phyloP scores from a whole-genome alignment of 352 stramenopile genomes.

The Chrysophaeum taylorii region DNA sequence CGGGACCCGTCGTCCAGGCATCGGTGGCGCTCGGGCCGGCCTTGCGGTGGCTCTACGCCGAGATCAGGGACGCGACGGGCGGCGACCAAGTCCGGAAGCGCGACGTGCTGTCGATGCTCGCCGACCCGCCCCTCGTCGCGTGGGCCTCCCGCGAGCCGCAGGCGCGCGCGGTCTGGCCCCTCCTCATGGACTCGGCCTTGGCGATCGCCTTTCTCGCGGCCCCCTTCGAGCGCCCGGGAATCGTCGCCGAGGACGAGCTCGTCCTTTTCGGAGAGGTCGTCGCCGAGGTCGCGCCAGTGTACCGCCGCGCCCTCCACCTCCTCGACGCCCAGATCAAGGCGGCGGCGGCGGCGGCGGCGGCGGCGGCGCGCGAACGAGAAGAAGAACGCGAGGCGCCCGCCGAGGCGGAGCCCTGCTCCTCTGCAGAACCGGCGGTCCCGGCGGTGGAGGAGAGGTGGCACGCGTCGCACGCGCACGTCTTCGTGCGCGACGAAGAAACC shows the following conservation, averaged over 20 bases:
- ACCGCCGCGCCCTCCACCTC: too few species aligned
- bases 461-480: too few species aligned
- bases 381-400: too few species aligned
- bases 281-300: neutral
- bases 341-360: too few species aligned
- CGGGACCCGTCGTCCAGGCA: too few species aligned
- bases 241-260: neutral
- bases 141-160: neutral
- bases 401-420: too few species aligned
- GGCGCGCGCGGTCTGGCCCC: neutral
- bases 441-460: too few species aligned
- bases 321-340: too few species aligned
- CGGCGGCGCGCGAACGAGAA: too few species aligned
- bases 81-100: neutral
- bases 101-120: neutral
- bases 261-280: neutral
- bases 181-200: neutral
- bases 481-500: too few species aligned
- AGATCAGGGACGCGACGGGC: neutral
- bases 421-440: too few species aligned
- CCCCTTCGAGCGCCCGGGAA: neutral
- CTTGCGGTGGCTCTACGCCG: neutral
- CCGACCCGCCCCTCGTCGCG: neutral
- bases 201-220: neutral
- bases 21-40: neutral